Conservation (phyloP, 1,139 yeast genomes). For the Debaryomyces coudertii region DNA sequence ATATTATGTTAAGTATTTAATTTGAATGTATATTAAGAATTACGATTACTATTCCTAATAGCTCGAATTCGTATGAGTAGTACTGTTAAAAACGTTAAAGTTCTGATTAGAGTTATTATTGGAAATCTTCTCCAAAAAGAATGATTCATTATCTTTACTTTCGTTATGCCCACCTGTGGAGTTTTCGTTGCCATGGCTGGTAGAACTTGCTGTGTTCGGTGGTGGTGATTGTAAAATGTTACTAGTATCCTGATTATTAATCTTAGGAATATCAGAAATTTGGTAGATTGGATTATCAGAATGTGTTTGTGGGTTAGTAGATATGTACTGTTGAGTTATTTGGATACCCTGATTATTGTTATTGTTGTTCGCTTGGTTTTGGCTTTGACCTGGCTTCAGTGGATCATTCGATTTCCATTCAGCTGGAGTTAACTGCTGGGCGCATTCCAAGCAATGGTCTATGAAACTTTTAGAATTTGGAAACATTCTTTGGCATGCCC, state of each 20-base stretch:
- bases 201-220: constrained; percentile 11
- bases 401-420: constrained; percentile 26
- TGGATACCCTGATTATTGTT: constrained; percentile 4
- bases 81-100: constrained; percentile 5
- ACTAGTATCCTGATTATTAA: constrained; percentile 11
- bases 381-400: constrained; percentile 6
- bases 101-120: constrained; percentile 5
- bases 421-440: constrained; percentile 36
- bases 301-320: not conserved
- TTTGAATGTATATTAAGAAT: not conserved
- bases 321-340: not conserved
- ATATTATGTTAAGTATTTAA: constrained; percentile 2
- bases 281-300: constrained; percentile 3
- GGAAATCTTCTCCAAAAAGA: constrained; percentile 5
- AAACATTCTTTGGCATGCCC: constrained; percentile 63
- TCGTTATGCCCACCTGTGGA: not conserved
- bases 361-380: not conserved
- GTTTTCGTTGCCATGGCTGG: not conserved
- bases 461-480: constrained; percentile 59
- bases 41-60: not conserved
- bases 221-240: constrained; percentile 10
- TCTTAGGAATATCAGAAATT: constrained; percentile 12
- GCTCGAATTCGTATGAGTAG: constrained; percentile 4
- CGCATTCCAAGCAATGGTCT: constrained; percentile 69
- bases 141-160: constrained; percentile 6